Evolutionary conservation across 306 rosid species (phyloP).

Genomic region (Vigna mungo): DNA sequence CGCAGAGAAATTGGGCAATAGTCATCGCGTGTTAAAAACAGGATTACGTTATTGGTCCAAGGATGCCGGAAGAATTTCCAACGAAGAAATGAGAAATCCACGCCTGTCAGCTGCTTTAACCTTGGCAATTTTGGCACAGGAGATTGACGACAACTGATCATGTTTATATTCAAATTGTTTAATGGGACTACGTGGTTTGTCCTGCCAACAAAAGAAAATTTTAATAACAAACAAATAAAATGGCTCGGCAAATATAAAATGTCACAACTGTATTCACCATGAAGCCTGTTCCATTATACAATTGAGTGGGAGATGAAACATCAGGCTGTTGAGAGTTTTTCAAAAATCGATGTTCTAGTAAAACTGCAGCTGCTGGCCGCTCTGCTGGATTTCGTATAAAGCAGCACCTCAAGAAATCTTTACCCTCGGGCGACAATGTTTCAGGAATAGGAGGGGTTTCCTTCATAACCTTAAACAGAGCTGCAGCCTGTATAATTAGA

Average conservation of each 20-base stretch:
- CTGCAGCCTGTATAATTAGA: constrained; percentile 76
- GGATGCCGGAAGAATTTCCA: constrained; percentile 35
- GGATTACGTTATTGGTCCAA: constrained; percentile 35
- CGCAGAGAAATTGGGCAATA: constrained; percentile 47
- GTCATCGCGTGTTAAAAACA: constrained; percentile 36
- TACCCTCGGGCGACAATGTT: constrained; percentile 73
- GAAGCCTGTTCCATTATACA: constrained; percentile 49
- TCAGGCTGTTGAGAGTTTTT: constrained; percentile 66
- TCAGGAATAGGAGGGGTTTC: constrained; percentile 87
- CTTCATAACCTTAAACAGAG: constrained; percentile 88
- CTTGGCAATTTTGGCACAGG: constrained; percentile 38
- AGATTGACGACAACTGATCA: constrained; percentile 49
- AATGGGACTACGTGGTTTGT: constrained; percentile 58
- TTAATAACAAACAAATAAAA: constrained; percentile 35
- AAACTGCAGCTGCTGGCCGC: constrained; percentile 69
- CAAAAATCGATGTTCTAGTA: constrained; percentile 83
- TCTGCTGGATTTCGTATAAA: constrained; percentile 91
- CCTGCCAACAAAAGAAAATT: constrained; percentile 56
- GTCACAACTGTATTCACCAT: constrained; percentile 53
- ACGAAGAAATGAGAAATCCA: constrained; percentile 40
- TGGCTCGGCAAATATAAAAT: constrained; percentile 11
- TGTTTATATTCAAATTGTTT: constrained; percentile 53
- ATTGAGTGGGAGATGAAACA: constrained; percentile 46
- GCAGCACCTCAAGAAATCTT: constrained; percentile 82
- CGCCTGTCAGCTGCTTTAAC: constrained; percentile 61